Conservation (phyloP, 306 rosid genomes). For the Rosa persica region DNA sequence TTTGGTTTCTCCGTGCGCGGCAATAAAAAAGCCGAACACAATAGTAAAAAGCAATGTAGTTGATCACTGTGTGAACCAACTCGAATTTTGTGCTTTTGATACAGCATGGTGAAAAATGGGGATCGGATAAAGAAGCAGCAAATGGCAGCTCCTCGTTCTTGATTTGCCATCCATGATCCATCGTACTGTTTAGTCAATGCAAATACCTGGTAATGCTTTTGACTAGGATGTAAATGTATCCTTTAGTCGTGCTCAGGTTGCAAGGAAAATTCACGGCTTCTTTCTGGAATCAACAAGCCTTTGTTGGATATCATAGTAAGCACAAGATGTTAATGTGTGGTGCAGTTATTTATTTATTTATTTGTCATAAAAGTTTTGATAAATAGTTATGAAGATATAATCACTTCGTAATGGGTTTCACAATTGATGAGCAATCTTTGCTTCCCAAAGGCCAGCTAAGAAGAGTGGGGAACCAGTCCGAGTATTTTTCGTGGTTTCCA, state of each 20-base stretch:
- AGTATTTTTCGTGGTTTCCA: neutral
- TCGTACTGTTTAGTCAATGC: neutral
- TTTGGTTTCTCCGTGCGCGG: neutral
- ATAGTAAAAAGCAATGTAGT: neutral
- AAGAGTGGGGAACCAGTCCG: neutral
- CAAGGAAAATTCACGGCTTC: neutral
- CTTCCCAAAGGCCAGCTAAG: neutral
- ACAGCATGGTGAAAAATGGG: constrained; percentile 76
- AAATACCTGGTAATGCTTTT: neutral
- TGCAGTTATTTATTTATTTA: no score
- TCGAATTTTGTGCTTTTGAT: constrained; percentile 19
- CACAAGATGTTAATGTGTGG: neutral
- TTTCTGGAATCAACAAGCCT: neutral
- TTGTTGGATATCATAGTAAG: neutral
- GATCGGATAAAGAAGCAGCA: constrained; percentile 79
- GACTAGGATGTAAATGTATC: neutral
- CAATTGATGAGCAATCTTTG: neutral
- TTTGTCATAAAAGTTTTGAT: neutral
- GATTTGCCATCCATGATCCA: constrained; percentile 6
- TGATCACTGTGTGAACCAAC: neutral
- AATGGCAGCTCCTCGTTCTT: constrained; percentile 88
- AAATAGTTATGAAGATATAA: neutral
- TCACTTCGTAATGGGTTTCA: neutral
- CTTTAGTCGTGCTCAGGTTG: neutral
- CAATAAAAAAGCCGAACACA: neutral